Conservation (phyloP, 2,329 filamentous ascomycete species). For the Pseudogymnoascus sp. region DNA sequence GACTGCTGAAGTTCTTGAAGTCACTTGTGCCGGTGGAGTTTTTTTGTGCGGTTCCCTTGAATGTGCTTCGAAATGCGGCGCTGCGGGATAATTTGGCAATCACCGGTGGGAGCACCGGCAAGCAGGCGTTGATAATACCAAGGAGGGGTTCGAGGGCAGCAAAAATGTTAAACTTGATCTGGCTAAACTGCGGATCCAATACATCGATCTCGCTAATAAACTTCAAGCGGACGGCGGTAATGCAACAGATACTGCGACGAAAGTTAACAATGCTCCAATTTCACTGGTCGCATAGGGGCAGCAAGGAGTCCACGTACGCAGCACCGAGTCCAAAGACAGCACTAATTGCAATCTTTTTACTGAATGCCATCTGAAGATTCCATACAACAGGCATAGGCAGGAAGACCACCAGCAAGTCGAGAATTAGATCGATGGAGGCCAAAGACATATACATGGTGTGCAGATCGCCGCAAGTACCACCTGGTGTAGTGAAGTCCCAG, state of each 20-base stretch:
- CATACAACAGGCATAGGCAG: slow-evolving; percentile 18
- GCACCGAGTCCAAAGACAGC: slow-evolving; percentile 19
- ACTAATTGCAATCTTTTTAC: slow-evolving; percentile 16
- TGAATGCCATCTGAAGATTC: slow-evolving; percentile 13
- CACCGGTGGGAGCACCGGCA: slow-evolving; percentile 20
- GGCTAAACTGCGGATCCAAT: slow-evolving; percentile 16
- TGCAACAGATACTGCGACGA: too few species aligned
- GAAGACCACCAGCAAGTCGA: slow-evolving; percentile 14
- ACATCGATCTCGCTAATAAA: slow-evolving; percentile 17
- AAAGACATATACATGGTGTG: slow-evolving; percentile 10
- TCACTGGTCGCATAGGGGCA: too few species aligned
- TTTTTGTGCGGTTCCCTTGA: too few species aligned
- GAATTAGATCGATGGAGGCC: slow-evolving; percentile 1
- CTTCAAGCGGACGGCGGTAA: slow-evolving; percentile 9
- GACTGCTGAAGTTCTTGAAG: background rate
- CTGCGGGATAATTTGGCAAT: slow-evolving; percentile 15
- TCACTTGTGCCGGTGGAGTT: background rate
- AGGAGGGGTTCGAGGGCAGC: slow-evolving; percentile 20
- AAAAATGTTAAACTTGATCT: slow-evolving; percentile 15
- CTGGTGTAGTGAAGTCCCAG: background rate
- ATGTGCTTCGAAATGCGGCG: background rate
- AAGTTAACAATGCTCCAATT: too few species aligned
- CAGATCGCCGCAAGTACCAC: slow-evolving; percentile 13
- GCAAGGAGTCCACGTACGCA: too few species aligned
- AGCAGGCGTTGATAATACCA: slow-evolving; percentile 23